Base-by-base conservation (phyloP, 176 grass and related monocot species). In the Themeda triandra region DNA sequence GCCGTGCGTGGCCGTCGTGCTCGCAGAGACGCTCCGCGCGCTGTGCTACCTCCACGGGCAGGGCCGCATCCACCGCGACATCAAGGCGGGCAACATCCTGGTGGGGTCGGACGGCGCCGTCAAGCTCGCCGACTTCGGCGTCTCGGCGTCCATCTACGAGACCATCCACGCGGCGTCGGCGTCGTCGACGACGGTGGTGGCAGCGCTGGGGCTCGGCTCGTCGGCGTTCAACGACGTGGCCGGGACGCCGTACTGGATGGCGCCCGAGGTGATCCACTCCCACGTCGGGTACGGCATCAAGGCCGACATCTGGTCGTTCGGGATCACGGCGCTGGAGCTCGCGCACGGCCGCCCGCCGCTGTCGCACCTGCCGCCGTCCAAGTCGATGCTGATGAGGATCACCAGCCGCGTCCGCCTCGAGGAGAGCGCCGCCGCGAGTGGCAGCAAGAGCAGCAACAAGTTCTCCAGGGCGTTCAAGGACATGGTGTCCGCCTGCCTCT, bases 291-390 rank as follows among this genome's bases (percentile, higher is more conserved):
- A 97, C 77, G 92, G 95, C 23, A 87, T 97, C 30, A 97, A 97
- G 86, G 95, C 95, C 4, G 95, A 97, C 88, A 97, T 97, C 76
- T 97, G 95, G 95, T 97, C 92, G 8, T 97, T 94, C 73, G 95
- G 95, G 58, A 94, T 97, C 84, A 97, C 95, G 13, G 95, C 95
- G 14, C 92, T 97, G 2, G 95, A 97, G 86, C 95, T 97, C 8
- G 95, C 95, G 17, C 95, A 97, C 64, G 95, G 95, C 44, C 81
- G 88, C 11, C 95, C 95, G 18, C 95, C 95, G 60, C 90, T 97
- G 10, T 97, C 92, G 5, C 92, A 94, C 83, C 88, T 97, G 56
- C 95, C 95, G 14, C 90, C 93, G n/a, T 94, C 95, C 27, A 94
- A 97, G 85, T 94, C 95, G 6, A 89, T 97, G 67, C 66, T 94